Conservation (phyloP, 768 basidiomycete species). For the Russula lepida region DNA sequence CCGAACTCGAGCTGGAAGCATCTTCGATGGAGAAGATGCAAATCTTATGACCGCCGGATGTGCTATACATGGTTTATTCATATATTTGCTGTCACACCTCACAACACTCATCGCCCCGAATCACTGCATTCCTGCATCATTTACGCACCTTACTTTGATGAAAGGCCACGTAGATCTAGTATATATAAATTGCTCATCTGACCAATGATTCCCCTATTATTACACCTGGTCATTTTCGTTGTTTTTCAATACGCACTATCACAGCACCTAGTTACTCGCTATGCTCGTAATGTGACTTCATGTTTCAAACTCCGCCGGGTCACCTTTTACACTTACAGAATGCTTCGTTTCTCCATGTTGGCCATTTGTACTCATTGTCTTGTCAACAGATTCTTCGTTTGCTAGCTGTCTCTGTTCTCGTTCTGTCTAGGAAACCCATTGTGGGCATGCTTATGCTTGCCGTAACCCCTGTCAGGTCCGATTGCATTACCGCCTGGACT, state of each 20-base stretch:
- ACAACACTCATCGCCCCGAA: constrained; percentile 9
- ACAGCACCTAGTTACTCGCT: constrained; percentile 2
- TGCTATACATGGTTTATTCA: constrained; percentile 10
- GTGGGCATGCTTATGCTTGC: not conserved
- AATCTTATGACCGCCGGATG: constrained; percentile 2
- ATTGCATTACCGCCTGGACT: not conserved
- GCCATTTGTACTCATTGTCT: not conserved
- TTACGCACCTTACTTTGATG: constrained; percentile 6
- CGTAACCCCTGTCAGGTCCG: constrained; percentile 3
- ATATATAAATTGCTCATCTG: constrained; percentile 19
- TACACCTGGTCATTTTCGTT: constrained; percentile 10
- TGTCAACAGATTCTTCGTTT: not conserved
- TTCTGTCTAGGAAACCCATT: not conserved
- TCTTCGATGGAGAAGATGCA: constrained; percentile 10
- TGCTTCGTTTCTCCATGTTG: not conserved
- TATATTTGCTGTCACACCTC: constrained; percentile 7
- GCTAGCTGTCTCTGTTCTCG: not conserved
- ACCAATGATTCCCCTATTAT: constrained; percentile 14
- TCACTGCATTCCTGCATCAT: constrained; percentile 7
- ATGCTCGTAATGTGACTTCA: constrained; percentile 4
- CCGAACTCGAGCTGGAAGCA: constrained; percentile 12
- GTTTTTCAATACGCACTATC: not conserved
- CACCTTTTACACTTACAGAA: too few species aligned
- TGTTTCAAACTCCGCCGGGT: not conserved
- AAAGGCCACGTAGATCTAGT: constrained; percentile 13